Evolutionary conservation across 805 yeast genomes (phyloP), one percentile per base, ranked within the genome.

Genomic region (Saturnispora diversa): DNA sequence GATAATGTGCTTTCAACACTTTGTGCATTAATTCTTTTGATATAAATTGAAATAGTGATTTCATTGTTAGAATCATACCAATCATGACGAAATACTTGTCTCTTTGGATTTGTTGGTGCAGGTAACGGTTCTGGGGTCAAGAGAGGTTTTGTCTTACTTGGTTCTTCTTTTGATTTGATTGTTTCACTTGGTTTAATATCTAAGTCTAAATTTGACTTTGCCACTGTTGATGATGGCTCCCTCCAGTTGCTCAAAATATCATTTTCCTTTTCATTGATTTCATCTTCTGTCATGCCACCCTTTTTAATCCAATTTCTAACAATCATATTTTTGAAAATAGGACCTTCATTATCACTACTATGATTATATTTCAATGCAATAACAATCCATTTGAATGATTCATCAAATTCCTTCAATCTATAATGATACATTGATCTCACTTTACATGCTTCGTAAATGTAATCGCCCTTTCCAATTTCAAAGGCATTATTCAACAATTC

Each of bases 1-100:
- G 52, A 45, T 43, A 74, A 66, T 0, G 65, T 60, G 5, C 78
- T 65, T 6, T 60, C 56, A 13, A 69, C 52, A 3, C 68, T 57
- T 5, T 73, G 76, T 33, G 66, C 54, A 7, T 80, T 77, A 13
- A 85, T 71, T 30, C 72, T 72, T 45, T 81, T 78, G 35, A 84
- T 75, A 53, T 80, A 90, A 6, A 90, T 61, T 2, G 90, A 75
- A 22, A 88, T 65, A 1, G 79, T 77, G 11, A 87, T 74, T 3
- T 58, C 55, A 1, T 63, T 63, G 8, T 63, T 51, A 12, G 78
- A 69, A 58, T 92, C 96, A 61, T 78, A 90, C 77, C 82, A 83
- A 48, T 83, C 88, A n/a, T 64, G 60, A 50, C 69, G 70, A 28
- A 70, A 58, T 48, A 58, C 54, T 47, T 66, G 51, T 44, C 39